Evolutionary conservation across 768 basidiomycete genomes (phyloP), one percentile per base, ranked within the genome.

Genomic region (Russula dissimulans): DNA sequence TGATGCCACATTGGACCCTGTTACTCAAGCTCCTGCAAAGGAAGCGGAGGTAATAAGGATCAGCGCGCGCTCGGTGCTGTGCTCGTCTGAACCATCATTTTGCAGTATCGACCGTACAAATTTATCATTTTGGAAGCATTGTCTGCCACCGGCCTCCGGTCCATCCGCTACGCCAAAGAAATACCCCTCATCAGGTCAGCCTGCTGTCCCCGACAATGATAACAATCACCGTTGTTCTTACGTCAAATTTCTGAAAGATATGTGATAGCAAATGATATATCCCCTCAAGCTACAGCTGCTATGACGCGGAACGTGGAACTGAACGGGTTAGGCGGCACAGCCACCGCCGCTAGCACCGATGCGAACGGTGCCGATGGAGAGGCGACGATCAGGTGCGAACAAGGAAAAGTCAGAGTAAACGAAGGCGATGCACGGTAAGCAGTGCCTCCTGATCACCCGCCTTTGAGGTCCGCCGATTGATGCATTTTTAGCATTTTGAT

Each of bases 131-230:
- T 99, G 10, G 97, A 99, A 73, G 92, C 95, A 0, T 82, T 99
- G 36, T 95, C 95, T 17, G 97, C 97, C 0, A 98, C 95, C 0
- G 97, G 97, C 34, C 79, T 99, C 31, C 85, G 97, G 7, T 88
- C 95, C 1, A 97, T 99, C 56, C 89, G 97, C 39, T 99, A 98
- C 71, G 95, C 95, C 0, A 93, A 97, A 67, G 97, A 99, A 73
- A 93, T 99, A 9, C 93, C 95, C 1, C 79, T 87, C 45, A 81
- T 92, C 59, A 90, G 85, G 95, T 97, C 52, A 70, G 83, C 52
- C 26, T 12, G 22, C 31, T 26, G 36, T 36, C 44, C 22, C 39
- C 47, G 22, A 26, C 22, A 26, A 2, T 26, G 22, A 26, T 26
- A 26, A 26, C n/a, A 26, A 26, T 26, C 22, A 26, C 22, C 22